Evolutionary conservation across 176 grass and related monocot genomes (phyloP).

Genomic region (Olyra latifolia): DNA sequence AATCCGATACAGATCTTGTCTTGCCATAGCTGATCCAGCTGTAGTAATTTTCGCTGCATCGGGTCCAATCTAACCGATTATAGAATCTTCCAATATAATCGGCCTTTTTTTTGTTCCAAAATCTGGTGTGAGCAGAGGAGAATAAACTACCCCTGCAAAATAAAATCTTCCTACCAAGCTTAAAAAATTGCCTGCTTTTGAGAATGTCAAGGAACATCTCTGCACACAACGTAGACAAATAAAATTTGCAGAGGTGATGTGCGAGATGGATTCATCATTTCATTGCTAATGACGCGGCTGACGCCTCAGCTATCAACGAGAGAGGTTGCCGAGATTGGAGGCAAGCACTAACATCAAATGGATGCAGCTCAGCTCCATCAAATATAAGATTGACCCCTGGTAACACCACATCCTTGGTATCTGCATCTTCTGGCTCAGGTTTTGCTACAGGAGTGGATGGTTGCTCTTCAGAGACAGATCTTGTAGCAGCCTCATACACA

Average conservation of each 20-base stretch:
- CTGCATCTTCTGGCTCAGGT: constrained; percentile 66
- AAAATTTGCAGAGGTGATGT: not conserved
- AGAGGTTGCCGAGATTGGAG: constrained; percentile 88
- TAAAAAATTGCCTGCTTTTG: not conserved
- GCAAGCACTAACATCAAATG: constrained; percentile 82
- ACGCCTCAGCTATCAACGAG: constrained; percentile 78
- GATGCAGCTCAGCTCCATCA: constrained; percentile 67
- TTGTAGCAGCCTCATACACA: constrained; percentile 69
- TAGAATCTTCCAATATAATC: no score
- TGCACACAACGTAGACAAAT: not conserved
- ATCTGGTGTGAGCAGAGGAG: no score
- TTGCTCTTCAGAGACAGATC: constrained; percentile 61
- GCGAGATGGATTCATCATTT: constrained; percentile 29
- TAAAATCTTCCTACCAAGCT: not conserved
- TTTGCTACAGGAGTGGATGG: constrained; percentile 39
- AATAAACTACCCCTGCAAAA: not conserved
- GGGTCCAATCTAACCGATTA: no score
- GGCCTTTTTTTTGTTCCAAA: no score
- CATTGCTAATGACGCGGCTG: constrained; percentile 50
- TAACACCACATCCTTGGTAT: constrained; percentile 76
- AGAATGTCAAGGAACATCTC: constrained; percentile 2
- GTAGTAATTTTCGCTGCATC: no score
- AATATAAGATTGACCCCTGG: constrained; percentile 95
- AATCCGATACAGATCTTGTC: no score
- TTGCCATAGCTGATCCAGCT: no score